Base-by-base conservation (phyloP, 495 filamentous ascomycete species). In the Neurospora terricola region DNA sequence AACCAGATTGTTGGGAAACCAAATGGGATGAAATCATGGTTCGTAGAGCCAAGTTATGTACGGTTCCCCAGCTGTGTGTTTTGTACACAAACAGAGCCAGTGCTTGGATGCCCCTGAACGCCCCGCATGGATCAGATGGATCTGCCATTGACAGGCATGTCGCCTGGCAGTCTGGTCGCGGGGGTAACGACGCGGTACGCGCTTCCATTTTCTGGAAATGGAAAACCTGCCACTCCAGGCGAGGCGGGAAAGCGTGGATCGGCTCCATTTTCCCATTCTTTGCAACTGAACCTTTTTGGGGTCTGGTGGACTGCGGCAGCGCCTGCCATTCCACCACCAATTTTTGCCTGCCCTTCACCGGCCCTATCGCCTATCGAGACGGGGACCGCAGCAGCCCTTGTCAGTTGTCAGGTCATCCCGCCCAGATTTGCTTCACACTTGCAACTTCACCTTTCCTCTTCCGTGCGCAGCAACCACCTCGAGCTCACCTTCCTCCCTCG, bases 181-280 rank as follows among this genome's bases (percentile, higher is more conserved):
- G 78, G 78, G 78, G 75, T 54, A 80, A 77, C 77, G 76, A 80
- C 78, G 78, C 78, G 78, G 77, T 79, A 66, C 77, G 77, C 78
- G 77, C 73, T 79, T 74, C 68, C 72, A 38, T 70, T 66, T 14
- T 69, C 30, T 34, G 10, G 69, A 73, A 69, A 59, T 23, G 48
- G 48, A 59, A 59, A 66, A 36, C 27, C 54, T 30, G 54, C 54
- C 54, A 66, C 54, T 27, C 54, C 54, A 36, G 54, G 14, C 54
- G 27, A 34, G 54, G 54, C 27, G 54, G 54, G 54, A 66, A 66
- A 14, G 54, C 54, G 54, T 66, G 54, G 54, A 66, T 36, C 54
- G 27, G 54, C 54, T 66, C 54, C 54, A 66, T 66, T 66, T 34
- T 66, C 23, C 23, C 54, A 62, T 66, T 16, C 5, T 62, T 62